Evolutionary conservation across 441 rosid genomes (phyloP).

Genomic region (Gossypium schwendimanii): DNA sequence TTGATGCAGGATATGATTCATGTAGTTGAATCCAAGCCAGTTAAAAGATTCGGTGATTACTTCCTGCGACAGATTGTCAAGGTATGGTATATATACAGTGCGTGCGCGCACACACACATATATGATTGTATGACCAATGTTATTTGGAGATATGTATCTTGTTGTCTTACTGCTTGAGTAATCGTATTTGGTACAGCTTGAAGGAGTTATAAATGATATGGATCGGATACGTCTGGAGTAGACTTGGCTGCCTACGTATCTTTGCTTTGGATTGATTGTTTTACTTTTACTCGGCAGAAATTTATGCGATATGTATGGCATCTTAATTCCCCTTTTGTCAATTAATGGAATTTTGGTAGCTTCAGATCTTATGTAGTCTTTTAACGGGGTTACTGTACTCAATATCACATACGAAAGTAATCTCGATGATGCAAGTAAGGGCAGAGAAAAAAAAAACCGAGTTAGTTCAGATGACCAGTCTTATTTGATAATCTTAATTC

Average conservation of each 20-base stretch:
- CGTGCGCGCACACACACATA: too few relatives aligned
- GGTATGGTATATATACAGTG: slow-evolving; percentile 25
- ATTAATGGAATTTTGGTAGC: slow-evolving; percentile 9
- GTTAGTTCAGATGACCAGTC: too few relatives aligned
- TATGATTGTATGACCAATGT: background rate
- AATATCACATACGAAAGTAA: too few relatives aligned
- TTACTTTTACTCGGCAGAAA: slow-evolving; percentile 13
- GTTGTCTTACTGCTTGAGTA: background rate
- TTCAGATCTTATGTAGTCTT: slow-evolving; percentile 10
- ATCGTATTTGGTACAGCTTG: slow-evolving; percentile 48
- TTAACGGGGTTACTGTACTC: too few relatives aligned
- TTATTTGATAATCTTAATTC: too few relatives aligned
- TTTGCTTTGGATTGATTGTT: slow-evolving; percentile 2
- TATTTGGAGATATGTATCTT: background rate
- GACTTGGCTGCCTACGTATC: background rate
- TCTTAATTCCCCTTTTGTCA: background rate
- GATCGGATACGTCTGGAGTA: slow-evolving; percentile 74
- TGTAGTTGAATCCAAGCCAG: slow-evolving; percentile 65
- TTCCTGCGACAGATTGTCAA: slow-evolving; percentile 68
- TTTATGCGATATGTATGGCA: background rate
- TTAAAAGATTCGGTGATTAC: slow-evolving; percentile 66
- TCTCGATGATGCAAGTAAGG: too few relatives aligned
- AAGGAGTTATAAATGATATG: slow-evolving; percentile 73
- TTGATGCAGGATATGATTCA: slow-evolving; percentile 69
- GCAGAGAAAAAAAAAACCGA: too few relatives aligned